Conservation (phyloP, 1,284 basidiomycete species). For the Ustilago crameri region DNA sequence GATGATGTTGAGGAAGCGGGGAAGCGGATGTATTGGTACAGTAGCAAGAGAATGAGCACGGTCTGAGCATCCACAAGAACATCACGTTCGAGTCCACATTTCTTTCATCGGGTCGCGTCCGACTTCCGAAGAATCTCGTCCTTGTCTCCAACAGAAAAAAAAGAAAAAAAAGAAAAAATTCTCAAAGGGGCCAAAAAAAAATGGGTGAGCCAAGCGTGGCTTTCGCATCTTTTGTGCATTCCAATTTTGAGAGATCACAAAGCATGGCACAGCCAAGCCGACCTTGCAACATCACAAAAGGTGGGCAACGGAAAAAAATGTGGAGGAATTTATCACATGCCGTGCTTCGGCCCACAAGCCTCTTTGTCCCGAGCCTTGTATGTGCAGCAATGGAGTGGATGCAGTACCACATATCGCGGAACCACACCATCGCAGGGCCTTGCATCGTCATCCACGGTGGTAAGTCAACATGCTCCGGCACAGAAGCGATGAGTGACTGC, state of each 20-base stretch:
- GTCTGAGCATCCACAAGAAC: not conserved
- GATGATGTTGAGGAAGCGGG: not conserved
- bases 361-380: not conserved
- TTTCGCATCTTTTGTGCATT: not conserved
- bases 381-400: too few species aligned
- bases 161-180: not conserved
- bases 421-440: too few species aligned
- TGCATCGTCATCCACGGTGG: too few species aligned
- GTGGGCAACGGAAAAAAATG: not conserved
- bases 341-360: not conserved
- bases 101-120: slow-evolving; percentile 1
- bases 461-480: too few species aligned
- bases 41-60: too few species aligned
- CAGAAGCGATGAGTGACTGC: too few species aligned
- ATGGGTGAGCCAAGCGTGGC: not conserved
- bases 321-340: not conserved
- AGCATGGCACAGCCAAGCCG: too few species aligned
- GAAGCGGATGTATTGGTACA: too few species aligned
- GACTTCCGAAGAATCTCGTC: slow-evolving; percentile 11
- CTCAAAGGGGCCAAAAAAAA: not conserved
- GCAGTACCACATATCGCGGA: too few species aligned
- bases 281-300: too few species aligned
- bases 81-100: not conserved
- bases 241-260: not conserved
- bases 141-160: not conserved